These are phyloP conservation scores for Fusarium armeniacum DNA, from an alignment of 2,329 filamentous ascomycete species.

Conservation along the genomic window DNA sequence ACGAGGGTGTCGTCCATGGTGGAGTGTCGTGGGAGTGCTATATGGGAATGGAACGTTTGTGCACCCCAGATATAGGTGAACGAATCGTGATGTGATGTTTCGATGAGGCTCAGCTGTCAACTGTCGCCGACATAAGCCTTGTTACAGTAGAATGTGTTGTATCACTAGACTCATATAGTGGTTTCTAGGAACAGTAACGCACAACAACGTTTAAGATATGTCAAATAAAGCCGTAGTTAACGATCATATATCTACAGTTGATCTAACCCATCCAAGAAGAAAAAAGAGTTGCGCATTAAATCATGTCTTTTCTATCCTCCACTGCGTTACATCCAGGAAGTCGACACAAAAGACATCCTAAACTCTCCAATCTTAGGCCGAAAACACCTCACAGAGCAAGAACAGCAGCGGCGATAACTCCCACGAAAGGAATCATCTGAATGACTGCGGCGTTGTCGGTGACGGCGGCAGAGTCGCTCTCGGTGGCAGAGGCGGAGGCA, in stretches of 20 bases:
- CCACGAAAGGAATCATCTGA: constrained; percentile 42
- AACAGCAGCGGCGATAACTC: constrained; percentile 44
- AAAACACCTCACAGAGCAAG: constrained; percentile 38
- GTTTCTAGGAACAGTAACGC: too few relatives aligned
- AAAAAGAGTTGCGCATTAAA: constrained; percentile 13
- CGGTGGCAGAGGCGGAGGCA: constrained; percentile 14
- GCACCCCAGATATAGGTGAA: background rate
- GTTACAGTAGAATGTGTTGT: background rate
- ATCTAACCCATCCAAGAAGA: background rate
- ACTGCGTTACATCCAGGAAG: constrained; percentile 30
- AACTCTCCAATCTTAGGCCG: constrained; percentile 1
- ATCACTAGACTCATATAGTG: background rate
- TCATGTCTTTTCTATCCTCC: constrained; percentile 41
- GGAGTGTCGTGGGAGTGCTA: background rate
- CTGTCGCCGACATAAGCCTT: rapidly evolving
- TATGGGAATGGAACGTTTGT: background rate
- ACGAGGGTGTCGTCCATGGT: background rate
- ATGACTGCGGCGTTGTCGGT: constrained; percentile 36
- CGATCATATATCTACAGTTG: constrained; percentile 9
- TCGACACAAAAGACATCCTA: constrained; percentile 22
- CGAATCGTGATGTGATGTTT: background rate
- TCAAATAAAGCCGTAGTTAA: constrained; percentile 14
- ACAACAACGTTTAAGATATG: too few relatives aligned
- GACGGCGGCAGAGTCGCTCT: constrained; percentile 21
- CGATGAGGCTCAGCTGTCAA: constrained; percentile 2